Evolutionary conservation across 78 protist species (phyloP).

Genomic region (Anaeramoeba flamelloides): DNA sequence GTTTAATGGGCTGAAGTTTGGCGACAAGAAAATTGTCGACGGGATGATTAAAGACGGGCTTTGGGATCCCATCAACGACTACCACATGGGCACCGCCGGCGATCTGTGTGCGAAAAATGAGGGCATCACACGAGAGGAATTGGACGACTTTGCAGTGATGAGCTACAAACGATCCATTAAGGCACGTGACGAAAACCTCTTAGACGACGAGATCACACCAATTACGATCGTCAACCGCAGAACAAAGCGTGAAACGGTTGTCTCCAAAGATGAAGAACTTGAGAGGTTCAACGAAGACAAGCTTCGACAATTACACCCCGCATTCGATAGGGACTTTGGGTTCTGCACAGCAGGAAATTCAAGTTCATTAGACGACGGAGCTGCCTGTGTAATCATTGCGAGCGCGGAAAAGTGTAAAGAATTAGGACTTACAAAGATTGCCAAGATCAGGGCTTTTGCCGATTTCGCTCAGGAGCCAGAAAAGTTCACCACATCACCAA

Average conservation of each 20-base stretch:
- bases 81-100: conserved; percentile 64
- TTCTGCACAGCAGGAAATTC: conserved; percentile 87
- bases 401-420: conserved; percentile 30
- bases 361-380: conserved; percentile 81
- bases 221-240: background rate
- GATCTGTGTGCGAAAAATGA: conserved; percentile 61
- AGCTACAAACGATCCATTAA: conserved; percentile 46
- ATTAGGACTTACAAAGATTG: conserved; percentile 52
- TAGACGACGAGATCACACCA: conserved; percentile 40
- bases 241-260: background rate
- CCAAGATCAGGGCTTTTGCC: conserved; percentile 50
- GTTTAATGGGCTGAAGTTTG: conserved; percentile 39
- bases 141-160: conserved; percentile 61
- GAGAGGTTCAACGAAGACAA: conserved; percentile 18
- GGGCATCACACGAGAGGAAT: conserved; percentile 59
- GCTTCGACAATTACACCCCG: conserved; percentile 25
- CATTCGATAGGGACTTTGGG: conserved; percentile 52
- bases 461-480: conserved; percentile 77
- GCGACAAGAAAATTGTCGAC: conserved; percentile 18
- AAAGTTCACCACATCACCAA: conserved; percentile 77
- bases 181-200: conserved; percentile 30
- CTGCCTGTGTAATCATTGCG: conserved; percentile 66
- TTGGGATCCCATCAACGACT: conserved; percentile 33
- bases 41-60: conserved; percentile 73
- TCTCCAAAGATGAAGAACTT: conserved; percentile 45